Conservation (phyloP, 208 protist genomes). For the Naegleria lovaniensis region DNA sequence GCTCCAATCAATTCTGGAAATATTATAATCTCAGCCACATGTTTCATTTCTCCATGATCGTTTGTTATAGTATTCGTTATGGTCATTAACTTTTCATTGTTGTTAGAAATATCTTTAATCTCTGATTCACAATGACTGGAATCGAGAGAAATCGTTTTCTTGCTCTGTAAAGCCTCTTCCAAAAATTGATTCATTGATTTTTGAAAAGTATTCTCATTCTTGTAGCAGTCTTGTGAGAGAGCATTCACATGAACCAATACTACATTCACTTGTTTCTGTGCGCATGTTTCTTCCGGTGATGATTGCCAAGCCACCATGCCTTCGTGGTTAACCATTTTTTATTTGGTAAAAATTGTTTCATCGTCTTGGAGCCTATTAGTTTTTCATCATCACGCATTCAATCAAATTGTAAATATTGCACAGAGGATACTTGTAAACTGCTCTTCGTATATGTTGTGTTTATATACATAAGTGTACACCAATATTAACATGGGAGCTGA, state of each 20-base stretch:
- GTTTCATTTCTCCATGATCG: too few relatives aligned
- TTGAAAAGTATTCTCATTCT: neutral
- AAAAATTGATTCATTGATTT: neutral
- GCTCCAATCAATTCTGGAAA: neutral
- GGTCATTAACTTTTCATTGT: neutral
- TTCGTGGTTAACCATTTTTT: too few relatives aligned
- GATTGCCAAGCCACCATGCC: too few relatives aligned
- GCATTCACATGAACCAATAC: neutral
- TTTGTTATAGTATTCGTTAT: too few relatives aligned
- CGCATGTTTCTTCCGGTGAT: neutral
- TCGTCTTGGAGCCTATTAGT: too few relatives aligned
- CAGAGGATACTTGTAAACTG: too few relatives aligned
- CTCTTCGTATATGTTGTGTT: too few relatives aligned
- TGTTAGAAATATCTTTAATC: neutral
- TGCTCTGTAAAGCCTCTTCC: neutral
- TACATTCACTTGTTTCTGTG: neutral
- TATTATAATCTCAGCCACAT: neutral
- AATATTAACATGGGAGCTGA: too few relatives aligned
- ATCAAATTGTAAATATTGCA: too few relatives aligned
- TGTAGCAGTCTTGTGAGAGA: neutral
- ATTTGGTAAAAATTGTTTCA: too few relatives aligned
- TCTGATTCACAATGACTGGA: neutral
- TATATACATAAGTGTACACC: too few relatives aligned
- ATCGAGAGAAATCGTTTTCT: neutral
- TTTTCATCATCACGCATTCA: too few relatives aligned